A percentile compares a stretch with the other conserved stretches of the same genome.
phyloP scores from a whole-genome alignment of 192 early-diverging fungal genomes.

The Backusella liffmaniae region DNA sequence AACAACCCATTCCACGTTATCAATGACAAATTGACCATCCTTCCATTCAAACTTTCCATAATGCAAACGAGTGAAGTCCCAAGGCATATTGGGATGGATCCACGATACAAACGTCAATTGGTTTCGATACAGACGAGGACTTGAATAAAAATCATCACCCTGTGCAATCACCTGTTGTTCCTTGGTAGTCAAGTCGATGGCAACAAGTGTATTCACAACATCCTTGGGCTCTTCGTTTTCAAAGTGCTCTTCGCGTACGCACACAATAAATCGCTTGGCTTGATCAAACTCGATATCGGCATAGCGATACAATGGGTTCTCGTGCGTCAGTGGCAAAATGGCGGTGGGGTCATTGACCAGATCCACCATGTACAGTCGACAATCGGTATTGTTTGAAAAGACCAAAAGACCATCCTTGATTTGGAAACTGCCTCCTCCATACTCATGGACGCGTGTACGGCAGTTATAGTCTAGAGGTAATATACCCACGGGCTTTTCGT shows the following conservation, averaged over 20 bases:
- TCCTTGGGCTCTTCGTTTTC: conserved; percentile 53
- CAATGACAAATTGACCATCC: not conserved
- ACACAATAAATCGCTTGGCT: conserved; percentile 51
- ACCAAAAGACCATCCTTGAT: conserved; percentile 55
- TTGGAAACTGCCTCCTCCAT: conserved; percentile 66
- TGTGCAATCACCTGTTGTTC: conserved; percentile 49
- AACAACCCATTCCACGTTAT: conserved; percentile 29
- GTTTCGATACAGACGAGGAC: conserved; percentile 54
- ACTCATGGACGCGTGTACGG: conserved; percentile 74
- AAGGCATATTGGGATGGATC: conserved; percentile 79
- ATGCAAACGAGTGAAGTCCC: conserved; percentile 67
- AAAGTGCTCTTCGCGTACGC: conserved; percentile 70
- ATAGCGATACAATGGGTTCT: conserved; percentile 50
- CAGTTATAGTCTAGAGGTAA: conserved; percentile 55
- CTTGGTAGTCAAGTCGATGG: conserved; percentile 40
- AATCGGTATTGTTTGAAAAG: conserved; percentile 61
- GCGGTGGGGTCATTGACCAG: conserved; percentile 24
- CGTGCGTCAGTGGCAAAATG: conserved; percentile 42
- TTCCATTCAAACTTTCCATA: conserved; percentile 34
- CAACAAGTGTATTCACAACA: conserved; percentile 59
- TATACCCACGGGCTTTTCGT: conserved; percentile 28
- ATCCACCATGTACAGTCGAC: conserved; percentile 53
- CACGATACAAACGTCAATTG: conserved; percentile 63
- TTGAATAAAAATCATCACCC: conserved; percentile 66
- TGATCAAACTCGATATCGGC: conserved; percentile 64